Base-by-base conservation (phyloP, 2,329 filamentous ascomycete species). In the Arthrobotrys sinensis region DNA sequence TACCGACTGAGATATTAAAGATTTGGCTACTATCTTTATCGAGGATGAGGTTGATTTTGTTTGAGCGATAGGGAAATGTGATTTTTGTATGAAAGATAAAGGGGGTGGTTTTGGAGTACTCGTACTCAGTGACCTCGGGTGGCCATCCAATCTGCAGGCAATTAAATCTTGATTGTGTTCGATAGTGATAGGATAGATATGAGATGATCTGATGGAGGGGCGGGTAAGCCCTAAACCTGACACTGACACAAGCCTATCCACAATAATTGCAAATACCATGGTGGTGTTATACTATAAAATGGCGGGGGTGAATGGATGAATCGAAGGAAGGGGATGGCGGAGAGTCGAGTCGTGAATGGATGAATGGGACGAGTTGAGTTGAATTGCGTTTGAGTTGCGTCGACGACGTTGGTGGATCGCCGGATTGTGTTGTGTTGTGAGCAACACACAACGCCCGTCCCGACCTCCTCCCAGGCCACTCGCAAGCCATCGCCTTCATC, bases 181-280 rank as follows among this genome's bases (percentile, higher is more conserved):
- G 45, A 16, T n/a, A 24, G 28, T 53, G 21, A 28, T 24, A 28
- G 45, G 60, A 36, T 38, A 43, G 66, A 53, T 38, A 38, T 43
- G 65, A 60, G 21, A 48, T 50, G 55, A 43, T 65, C 46, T 57
- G 62, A 67, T 60, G 70, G 60, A 34, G 50, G 60, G 63, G 63
- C 65, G 72, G 72, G 50, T 76, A 76, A 76, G 72, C 72, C 72
- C 72, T 76, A 76, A 76, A 76, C 72, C 65, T 76, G 68, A 36
- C 45, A 48, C n/a, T 53, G 72, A 34, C 55, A 50, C 62, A 46
- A 21, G 5, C 19, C 8, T 14, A 10, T 12, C 7, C 36, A 38
- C 36, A 38, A 38, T 38, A 38, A 8, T 38, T 38, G 7, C 36
- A 28, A 4, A 28, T 28, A 45, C 5, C 12, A 16, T 48, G 45